A percentile compares a stretch with the other conserved stretches of the same genome.
Conservation (phyloP, 1,284 basidiomycete species). For the Kwoniella shivajii region DNA sequence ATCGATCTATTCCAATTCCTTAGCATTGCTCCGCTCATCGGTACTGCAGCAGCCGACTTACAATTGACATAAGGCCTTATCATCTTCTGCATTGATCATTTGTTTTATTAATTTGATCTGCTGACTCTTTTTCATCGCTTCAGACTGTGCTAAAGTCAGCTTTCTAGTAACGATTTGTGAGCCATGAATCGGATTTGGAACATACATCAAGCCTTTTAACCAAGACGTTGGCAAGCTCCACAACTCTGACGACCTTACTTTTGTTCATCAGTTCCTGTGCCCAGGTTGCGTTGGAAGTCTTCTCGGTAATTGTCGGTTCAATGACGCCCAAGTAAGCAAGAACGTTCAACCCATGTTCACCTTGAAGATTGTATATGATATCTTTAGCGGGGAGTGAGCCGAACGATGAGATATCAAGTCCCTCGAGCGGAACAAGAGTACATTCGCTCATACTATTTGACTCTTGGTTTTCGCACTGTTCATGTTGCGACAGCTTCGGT, state of each 20-base stretch:
- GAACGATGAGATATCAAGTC: slow-evolving; percentile 15
- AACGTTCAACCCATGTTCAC: slow-evolving; percentile 7
- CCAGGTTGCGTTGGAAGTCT: slow-evolving; percentile 11
- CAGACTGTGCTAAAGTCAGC: background rate
- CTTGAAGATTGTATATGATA: slow-evolving; percentile 22
- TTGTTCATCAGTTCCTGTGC: slow-evolving; percentile 17
- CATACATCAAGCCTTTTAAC: slow-evolving; percentile 24
- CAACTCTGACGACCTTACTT: slow-evolving; percentile 15
- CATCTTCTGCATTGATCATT: slow-evolving; percentile 26
- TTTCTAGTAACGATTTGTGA: background rate
- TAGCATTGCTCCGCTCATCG: background rate
- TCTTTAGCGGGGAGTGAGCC: slow-evolving; percentile 9
- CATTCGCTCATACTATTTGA: background rate
- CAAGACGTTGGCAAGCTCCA: slow-evolving; percentile 24
- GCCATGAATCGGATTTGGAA: background rate
- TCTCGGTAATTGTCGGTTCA: slow-evolving; percentile 11
- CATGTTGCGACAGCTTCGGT: background rate
- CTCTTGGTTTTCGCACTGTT: background rate
- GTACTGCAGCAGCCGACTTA: slow-evolving; percentile 9
- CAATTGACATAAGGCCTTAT: slow-evolving; percentile 27
- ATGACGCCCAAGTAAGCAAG: slow-evolving; percentile 16
- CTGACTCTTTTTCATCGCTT: slow-evolving; percentile 15
- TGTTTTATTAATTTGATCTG: slow-evolving; percentile 22
- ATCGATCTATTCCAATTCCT: slow-evolving; percentile 12
- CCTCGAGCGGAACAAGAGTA: slow-evolving; percentile 10